These are phyloP conservation scores for Lachnellula subtilissima DNA, from an alignment of 2,329 filamentous ascomycete genomes.

Conservation along the genomic window DNA sequence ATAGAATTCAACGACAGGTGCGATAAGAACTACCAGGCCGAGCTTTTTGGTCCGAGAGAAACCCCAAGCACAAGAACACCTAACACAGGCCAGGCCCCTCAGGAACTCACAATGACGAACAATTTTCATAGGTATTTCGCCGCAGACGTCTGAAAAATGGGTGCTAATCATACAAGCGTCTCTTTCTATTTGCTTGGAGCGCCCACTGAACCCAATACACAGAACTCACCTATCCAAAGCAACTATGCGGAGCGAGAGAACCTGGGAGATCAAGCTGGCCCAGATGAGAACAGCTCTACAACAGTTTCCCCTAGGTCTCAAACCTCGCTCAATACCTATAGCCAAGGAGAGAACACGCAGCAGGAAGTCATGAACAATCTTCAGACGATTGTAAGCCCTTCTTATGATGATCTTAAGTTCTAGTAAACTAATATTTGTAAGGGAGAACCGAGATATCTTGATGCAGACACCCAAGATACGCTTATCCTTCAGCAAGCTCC, in stretches of 20 bases:
- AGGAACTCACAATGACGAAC: constrained; percentile 6
- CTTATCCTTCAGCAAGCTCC: neutral
- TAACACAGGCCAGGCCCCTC: constrained; percentile 1
- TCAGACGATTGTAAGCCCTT: constrained; percentile 5
- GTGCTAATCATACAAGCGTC: neutral
- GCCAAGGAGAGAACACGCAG: constrained; percentile 5
- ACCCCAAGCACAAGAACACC: constrained; percentile 8
- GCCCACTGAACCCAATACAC: neutral
- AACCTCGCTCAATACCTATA: neutral
- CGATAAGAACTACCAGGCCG: constrained; percentile 14
- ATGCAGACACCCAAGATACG: constrained; percentile 17
- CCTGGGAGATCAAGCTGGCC: neutral
- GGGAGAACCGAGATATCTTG: constrained; percentile 9
- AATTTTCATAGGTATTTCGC: constrained; percentile 10
- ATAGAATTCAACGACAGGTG: constrained; percentile 17
- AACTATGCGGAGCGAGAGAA: neutral
- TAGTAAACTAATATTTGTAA: neutral
- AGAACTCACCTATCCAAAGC: neutral
- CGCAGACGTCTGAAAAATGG: neutral
- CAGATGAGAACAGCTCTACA: neutral
- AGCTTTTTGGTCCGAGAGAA: constrained; percentile 16
- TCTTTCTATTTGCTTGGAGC: neutral
- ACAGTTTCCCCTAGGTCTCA: neutral
- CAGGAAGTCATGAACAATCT: neutral
- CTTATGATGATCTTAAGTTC: neutral